Evolutionary conservation across 2,329 filamentous ascomycete species (phyloP).

Genomic region (Rutstroemia sp.): DNA sequence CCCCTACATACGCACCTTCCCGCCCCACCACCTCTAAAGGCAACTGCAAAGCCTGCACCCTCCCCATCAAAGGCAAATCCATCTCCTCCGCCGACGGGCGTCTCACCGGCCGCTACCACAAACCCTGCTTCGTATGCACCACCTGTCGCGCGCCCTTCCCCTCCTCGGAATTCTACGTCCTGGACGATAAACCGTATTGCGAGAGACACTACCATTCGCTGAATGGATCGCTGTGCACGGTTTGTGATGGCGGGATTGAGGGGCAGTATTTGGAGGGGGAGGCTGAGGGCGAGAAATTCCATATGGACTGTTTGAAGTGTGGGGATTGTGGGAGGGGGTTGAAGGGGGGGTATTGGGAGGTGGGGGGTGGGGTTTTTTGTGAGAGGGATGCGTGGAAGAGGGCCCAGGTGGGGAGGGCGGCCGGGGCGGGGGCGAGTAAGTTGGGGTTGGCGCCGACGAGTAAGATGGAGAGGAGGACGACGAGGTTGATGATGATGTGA

Average conservation of each 20-base stretch:
- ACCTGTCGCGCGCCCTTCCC: constrained; percentile 76
- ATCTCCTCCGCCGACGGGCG: constrained; percentile 90
- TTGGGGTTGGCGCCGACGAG: constrained; percentile 18
- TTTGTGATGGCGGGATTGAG: constrained; percentile 81
- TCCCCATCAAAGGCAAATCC: constrained; percentile 79
- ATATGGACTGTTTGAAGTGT: constrained; percentile 81
- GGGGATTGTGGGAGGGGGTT: constrained; percentile 67
- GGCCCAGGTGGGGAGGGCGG: constrained; percentile 16
- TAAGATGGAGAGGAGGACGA: constrained; percentile 40
- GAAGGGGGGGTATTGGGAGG: constrained; percentile 84
- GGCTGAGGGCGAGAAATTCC: constrained; percentile 62
- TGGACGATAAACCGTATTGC: constrained; percentile 82
- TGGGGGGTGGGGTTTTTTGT: constrained; percentile 72
- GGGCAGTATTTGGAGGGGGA: constrained; percentile 89
- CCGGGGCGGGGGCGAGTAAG: constrained; percentile 20
- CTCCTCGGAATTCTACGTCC: constrained; percentile 88
- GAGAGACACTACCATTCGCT: constrained; percentile 86
- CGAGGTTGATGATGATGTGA: constrained; percentile 43
- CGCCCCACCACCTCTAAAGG: constrained; percentile 37
- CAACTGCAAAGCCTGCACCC: constrained; percentile 74
- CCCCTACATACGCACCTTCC: constrained; percentile 8
- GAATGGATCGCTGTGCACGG: constrained; percentile 77
- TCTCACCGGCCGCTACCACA: constrained; percentile 89
- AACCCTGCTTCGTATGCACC: constrained; percentile 85
- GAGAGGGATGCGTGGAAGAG: constrained; percentile 65